Evolutionary conservation across 2,329 filamentous ascomycete genomes (phyloP).

Genomic region (Sclerotinia sclerotiorum): DNA sequence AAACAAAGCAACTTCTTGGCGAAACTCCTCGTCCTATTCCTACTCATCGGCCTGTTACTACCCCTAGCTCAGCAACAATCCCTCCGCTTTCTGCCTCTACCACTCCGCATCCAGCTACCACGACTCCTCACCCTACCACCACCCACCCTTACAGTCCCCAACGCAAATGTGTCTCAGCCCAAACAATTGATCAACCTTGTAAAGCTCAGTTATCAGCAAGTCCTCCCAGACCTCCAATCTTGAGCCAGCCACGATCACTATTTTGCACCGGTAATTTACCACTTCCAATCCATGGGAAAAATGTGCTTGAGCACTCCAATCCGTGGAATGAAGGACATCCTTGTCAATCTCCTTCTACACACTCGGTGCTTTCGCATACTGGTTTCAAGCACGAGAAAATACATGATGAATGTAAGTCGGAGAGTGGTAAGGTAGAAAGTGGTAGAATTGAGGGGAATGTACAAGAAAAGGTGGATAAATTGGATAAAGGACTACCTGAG

Average conservation of each 20-base stretch:
- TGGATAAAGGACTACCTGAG: background rate
- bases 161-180: background rate
- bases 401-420: background rate
- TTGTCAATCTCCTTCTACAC: slow-evolving; percentile 4
- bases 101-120: background rate
- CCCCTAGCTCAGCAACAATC: background rate
- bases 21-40: background rate
- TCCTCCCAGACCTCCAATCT: background rate
- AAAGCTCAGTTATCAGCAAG: background rate
- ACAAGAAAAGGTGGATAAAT: background rate
- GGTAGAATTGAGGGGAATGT: background rate
- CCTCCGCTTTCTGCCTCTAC: background rate
- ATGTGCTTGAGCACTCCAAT: slow-evolving; percentile 4
- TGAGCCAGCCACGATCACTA: slow-evolving; percentile 12
- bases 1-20: background rate
- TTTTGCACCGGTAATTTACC: slow-evolving; percentile 3
- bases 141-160: slow-evolving; percentile 1
- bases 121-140: no score
- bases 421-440: background rate
- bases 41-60: background rate
- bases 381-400: background rate
- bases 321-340: background rate
- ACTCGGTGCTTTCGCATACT: background rate
- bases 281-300: slow-evolving; percentile 1
- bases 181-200: background rate